phyloP scores from a whole-genome alignment of 2,329 filamentous ascomycete species.

The Phoma sp. region DNA sequence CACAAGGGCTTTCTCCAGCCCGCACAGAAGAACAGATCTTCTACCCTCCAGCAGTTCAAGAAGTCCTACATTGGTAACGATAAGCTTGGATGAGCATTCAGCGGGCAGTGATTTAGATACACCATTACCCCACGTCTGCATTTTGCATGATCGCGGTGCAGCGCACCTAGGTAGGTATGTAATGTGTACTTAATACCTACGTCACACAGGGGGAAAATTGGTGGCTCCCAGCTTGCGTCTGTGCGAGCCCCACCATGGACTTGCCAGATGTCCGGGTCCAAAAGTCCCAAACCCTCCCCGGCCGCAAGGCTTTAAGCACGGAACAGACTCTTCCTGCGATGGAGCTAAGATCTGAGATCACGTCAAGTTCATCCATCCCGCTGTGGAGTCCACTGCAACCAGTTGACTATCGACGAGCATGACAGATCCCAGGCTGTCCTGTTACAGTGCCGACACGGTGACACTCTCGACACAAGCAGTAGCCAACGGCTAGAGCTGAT shows the following conservation, averaged over 20 bases:
- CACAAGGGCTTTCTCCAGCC: conserved; percentile 1
- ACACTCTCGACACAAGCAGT: neutral
- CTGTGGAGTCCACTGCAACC: conserved; percentile 6
- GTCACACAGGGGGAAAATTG: conserved; percentile 7
- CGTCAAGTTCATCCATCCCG: conserved; percentile 13
- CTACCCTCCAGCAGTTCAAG: neutral
- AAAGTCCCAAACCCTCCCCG: conserved; percentile 9
- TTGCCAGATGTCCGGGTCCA: conserved; percentile 12
- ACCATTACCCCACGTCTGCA: neutral
- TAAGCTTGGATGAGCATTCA: neutral
- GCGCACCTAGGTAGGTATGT: too few relatives aligned
- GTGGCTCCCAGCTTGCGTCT: neutral
- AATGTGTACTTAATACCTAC: neutral
- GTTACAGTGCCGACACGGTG: neutral
- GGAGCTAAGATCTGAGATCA: conserved; percentile 15
- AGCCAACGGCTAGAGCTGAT: neutral
- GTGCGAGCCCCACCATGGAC: neutral
- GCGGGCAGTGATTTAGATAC: neutral
- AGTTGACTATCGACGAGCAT: neutral
- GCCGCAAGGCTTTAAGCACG: conserved; percentile 1
- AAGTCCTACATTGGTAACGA: neutral
- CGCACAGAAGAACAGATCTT: neutral
- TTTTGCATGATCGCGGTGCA: neutral
- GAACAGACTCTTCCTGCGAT: conserved; percentile 3
- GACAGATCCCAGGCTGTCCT: neutral